Base-by-base conservation (phyloP, 2,329 filamentous ascomycete genomes). In the Nannizzia gypsea region DNA sequence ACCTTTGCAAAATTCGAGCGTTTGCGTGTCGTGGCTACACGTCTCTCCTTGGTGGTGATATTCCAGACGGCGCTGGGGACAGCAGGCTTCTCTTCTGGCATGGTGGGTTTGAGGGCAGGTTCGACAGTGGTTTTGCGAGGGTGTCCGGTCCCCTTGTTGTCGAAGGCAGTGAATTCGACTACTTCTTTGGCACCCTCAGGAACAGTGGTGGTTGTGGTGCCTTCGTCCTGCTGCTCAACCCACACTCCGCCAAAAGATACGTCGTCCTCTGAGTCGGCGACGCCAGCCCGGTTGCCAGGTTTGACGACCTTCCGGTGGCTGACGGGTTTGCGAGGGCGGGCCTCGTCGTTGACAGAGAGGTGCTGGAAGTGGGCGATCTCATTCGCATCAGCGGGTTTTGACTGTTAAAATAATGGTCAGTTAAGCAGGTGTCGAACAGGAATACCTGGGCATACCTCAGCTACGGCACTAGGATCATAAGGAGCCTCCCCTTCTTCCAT, bases 1-100 rank as follows among this genome's bases (percentile, higher is more conserved):
- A 70, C 60, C 48, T 67, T 70, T 1, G 67, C 67, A 40, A 70
- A 71, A 4, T 24, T 61, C 59, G 17, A 62, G 61, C n/a, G 59
- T 38, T 17, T 58, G 59, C 52, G 64, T 62, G 52, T 2, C 31
- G 36, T 31, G 52, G 44, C 26, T 52, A 60, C 3, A 28, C 31
- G 20, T 24, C 31, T 34, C 15, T 20, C 22, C n/a, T n/a, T 31
- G n/a, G 50, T 34, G 26, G 50, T 34, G 36, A 42, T 42, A 20
- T 57, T 44, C 55, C 56, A 28, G 22, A n/a, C 38, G 36, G 20
- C 34, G 15, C 52, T 52, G 6, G 11, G 6, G 15, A 59, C 9
- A 3, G 28, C 56, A n/a, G 62, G 57, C 4, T 62, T 63, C 2
- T 34, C 50, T 17, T 15, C 50, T 5, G 26, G 20, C 11, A 3